Evolutionary conservation across 768 basidiomycete species (phyloP).

Genomic region (Holtermannia corniformis): DNA sequence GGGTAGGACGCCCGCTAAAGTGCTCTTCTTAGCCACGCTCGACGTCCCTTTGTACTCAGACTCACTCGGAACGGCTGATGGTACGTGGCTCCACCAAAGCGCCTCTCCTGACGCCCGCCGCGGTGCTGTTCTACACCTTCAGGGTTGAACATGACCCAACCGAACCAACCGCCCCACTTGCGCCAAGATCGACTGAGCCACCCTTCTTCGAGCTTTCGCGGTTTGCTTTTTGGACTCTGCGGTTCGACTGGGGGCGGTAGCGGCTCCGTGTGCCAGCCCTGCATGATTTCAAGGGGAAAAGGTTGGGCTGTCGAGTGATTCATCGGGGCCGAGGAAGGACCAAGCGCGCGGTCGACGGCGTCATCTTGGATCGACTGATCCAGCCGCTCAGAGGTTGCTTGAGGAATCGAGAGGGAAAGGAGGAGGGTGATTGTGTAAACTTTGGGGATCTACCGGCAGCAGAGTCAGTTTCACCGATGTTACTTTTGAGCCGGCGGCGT

Average conservation of each 20-base stretch:
- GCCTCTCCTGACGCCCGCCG: neutral
- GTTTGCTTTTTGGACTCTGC: neutral
- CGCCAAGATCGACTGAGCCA: neutral
- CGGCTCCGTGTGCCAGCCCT: neutral
- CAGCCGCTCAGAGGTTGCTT: too few species aligned
- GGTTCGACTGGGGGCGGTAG: neutral
- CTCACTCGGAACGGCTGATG: neutral
- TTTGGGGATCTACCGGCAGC: constrained; percentile 23
- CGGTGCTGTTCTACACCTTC: too few species aligned
- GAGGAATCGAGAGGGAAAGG: constrained; percentile 18
- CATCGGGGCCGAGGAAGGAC: too few species aligned
- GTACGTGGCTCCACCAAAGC: neutral
- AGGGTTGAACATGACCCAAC: neutral
- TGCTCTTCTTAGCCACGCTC: neutral
- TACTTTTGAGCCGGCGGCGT: too few species aligned
- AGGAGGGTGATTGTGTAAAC: constrained; percentile 29
- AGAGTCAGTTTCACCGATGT: too few species aligned
- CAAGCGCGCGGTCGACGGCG: too few species aligned
- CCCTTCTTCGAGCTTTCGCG: neutral
- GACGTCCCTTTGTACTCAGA: neutral
- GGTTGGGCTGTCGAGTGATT: neutral
- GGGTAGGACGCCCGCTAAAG: neutral
- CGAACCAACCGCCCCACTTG: neutral
- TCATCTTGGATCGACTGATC: neutral
- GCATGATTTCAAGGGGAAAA: neutral